Base-by-base conservation (phyloP, 805 yeast species). In the Candida taoyuanica region DNA sequence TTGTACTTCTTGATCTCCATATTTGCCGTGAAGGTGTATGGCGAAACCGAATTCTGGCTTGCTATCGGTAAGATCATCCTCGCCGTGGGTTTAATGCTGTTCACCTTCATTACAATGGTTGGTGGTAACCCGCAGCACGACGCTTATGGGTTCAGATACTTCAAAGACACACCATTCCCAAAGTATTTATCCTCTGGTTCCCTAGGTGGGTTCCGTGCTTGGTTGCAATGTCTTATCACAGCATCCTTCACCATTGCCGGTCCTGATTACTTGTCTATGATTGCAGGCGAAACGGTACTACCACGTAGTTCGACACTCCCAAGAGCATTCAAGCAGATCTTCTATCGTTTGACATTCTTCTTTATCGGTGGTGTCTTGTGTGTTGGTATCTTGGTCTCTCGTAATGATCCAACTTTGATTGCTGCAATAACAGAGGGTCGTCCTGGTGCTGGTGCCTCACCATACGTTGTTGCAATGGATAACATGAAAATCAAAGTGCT, bases 181-280 rank as follows among this genome's bases (percentile, higher is more conserved):
- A 64, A 68, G 43, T 77, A 74, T 55, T 58, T 66, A 27, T 71
- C 73, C 9, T 58, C 68, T 5, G 89, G 89, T 0, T 52, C 61
- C 0, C 50, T 74, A 34, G 93, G 91, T 17, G 63, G 81, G 42
- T 81, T 82, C 49, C 74, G 80, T 49, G 95, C 91, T 1, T 84
- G 83, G 51, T 59, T 83, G 50, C 71, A 79, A 0, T 81, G 89
- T 44, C 59, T 85, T 32, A 70, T 75, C 37, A 77, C 76, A 43
- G 95, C 95, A 7, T 67, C 83, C 20, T 86, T 81, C 57, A 82
- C 93, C 12, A 78, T 84, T 47, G 85, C 85, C 3, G 96, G 95
- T 0, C 94, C 95, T 2, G 96, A 87, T 59, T 83, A 84, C 50
- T 74, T 87, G 25, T 73, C 91, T 2, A 80, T 84, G 84, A 77